These are phyloP conservation scores for Hypoxylon sp. DNA, from an alignment of 2,329 filamentous ascomycete genomes.

Conservation along the genomic window DNA sequence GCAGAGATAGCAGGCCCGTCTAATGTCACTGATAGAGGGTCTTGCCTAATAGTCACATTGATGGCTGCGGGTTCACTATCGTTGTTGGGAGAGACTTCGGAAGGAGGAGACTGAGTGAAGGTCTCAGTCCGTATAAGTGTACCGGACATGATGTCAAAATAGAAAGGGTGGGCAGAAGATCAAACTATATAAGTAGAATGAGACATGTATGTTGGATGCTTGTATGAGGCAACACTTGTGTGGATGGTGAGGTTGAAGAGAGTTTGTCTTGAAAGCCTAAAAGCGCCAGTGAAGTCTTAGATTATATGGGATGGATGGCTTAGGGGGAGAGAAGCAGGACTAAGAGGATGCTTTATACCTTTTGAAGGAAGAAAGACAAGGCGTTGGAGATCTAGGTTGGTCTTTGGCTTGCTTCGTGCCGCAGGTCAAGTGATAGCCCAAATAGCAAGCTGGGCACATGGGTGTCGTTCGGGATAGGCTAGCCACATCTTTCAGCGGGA, in stretches of 20 bases:
- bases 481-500: slow-evolving; percentile 30
- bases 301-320: too few species aligned
- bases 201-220: slow-evolving; percentile 1
- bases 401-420: slow-evolving; percentile 6
- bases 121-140: slow-evolving; percentile 41
- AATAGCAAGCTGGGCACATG: slow-evolving; percentile 6
- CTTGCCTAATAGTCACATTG: slow-evolving; percentile 57
- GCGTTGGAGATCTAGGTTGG: slow-evolving; percentile 20
- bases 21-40: slow-evolving; percentile 62
- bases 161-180: slow-evolving; percentile 5
- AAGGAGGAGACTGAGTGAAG: slow-evolving; percentile 34
- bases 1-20: slow-evolving; percentile 59
- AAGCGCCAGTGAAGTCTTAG: slow-evolving; percentile 19
- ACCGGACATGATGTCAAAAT: slow-evolving; percentile 40
- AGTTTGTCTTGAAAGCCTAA: slow-evolving; percentile 14
- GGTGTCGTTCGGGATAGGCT: slow-evolving; percentile 10
- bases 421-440: slow-evolving; percentile 21
- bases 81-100: slow-evolving; percentile 29
- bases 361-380: slow-evolving; percentile 13
- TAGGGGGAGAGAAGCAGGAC: background rate
- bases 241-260: background rate
- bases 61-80: slow-evolving; percentile 44
- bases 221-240: slow-evolving; percentile 12
- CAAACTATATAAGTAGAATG: slow-evolving; percentile 14
- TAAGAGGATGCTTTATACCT: slow-evolving; percentile 23